Conservation (phyloP, 2,329 filamentous ascomycete genomes). For the Nigrospora osmanthi region DNA sequence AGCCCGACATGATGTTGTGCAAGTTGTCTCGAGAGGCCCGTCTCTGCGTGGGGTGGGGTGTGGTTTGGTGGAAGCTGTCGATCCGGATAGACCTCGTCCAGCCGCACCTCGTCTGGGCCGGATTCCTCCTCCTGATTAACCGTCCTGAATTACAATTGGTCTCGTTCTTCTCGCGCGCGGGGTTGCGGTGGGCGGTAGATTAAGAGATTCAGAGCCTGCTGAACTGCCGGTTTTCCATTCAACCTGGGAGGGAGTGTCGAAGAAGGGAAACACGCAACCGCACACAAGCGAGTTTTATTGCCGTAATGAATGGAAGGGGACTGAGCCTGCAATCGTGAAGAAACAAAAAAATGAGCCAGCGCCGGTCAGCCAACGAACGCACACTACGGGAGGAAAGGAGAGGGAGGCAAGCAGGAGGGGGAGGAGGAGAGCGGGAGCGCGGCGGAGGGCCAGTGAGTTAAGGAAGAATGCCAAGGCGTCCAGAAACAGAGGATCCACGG, state of each 20-base stretch:
- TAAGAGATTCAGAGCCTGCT: slow-evolving; percentile 46
- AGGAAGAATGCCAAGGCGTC: slow-evolving; percentile 4
- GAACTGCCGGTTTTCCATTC: slow-evolving; percentile 30
- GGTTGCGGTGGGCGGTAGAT: slow-evolving; percentile 8
- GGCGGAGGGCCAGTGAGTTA: slow-evolving; percentile 2
- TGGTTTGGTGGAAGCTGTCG: no score
- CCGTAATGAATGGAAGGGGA: slow-evolving; percentile 21
- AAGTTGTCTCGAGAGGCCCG: neutral
- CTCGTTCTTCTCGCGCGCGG: slow-evolving; percentile 8
- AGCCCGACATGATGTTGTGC: slow-evolving; percentile 27
- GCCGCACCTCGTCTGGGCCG: neutral
- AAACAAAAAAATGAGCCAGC: slow-evolving; percentile 10
- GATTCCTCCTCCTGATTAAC: slow-evolving; percentile 2
- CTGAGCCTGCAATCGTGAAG: slow-evolving; percentile 22
- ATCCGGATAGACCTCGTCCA: no score
- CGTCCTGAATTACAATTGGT: slow-evolving; percentile 1
- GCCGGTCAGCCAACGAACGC: slow-evolving; percentile 27
- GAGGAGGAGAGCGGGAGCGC: slow-evolving; percentile 1
- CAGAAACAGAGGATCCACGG: slow-evolving; percentile 4
- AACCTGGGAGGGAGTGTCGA: slow-evolving; percentile 16
- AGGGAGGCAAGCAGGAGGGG: slow-evolving; percentile 6
- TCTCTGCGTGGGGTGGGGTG: no score
- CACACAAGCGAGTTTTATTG: slow-evolving; percentile 4
- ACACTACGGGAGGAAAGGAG: slow-evolving; percentile 12
- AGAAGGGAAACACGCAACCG: slow-evolving; percentile 13